Evolutionary conservation across 352 stramenopile genomes (phyloP), one percentile per base, ranked within the genome.

Genomic region (Phytopythium chamaehyphon): DNA sequence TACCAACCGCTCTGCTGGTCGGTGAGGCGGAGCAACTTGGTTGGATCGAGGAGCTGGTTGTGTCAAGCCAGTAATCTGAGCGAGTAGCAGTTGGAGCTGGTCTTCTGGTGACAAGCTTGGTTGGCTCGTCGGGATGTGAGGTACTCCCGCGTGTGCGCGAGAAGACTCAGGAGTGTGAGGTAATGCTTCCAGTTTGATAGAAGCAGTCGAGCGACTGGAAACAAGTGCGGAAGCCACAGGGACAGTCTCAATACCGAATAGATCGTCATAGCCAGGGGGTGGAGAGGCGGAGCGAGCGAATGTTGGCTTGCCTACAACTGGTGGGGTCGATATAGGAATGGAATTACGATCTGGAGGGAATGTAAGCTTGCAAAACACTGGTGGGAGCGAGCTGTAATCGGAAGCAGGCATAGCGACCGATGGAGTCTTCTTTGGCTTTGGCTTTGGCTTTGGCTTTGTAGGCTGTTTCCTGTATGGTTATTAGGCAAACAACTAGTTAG

Each of bases 201-300:
- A 52, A n/a, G 46, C 31, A 36, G 21, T 43, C 2, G 47, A 53
- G 44, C n/a, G 53, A 39, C 44, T 53, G 53, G 19, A 19, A 37
- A 14, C 14, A 19, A 39, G 16, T 42, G 23, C 15, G 22, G 33
- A 31, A 19, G 59, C 33, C 9, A 77, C 61, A 1, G 64, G 23
- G 0, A 86, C 51, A 1, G 73, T 88, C 54, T 88, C 75, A 26
- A 88, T 71, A 1, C 73, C 77, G 36, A 88, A 88, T 6, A 88
- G 49, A 28, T 86, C 77, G 39, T 83, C 57, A 45, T 86, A 86
- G 0, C 66, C 59, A 47, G 77, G 74, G 10, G 77, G 75, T 9
- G 64, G 77, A 0, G 72, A 75, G 10, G 62, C 36, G 0, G 74
- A 69, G 45, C 72, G 66, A 3, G 40, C 48, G 21, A 55, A 53